Percentiles rank a stretch among this genome's conserved stretches.
phyloP scores from a whole-genome alignment of 2,329 filamentous ascomycete species.

The Phoma sp. region DNA sequence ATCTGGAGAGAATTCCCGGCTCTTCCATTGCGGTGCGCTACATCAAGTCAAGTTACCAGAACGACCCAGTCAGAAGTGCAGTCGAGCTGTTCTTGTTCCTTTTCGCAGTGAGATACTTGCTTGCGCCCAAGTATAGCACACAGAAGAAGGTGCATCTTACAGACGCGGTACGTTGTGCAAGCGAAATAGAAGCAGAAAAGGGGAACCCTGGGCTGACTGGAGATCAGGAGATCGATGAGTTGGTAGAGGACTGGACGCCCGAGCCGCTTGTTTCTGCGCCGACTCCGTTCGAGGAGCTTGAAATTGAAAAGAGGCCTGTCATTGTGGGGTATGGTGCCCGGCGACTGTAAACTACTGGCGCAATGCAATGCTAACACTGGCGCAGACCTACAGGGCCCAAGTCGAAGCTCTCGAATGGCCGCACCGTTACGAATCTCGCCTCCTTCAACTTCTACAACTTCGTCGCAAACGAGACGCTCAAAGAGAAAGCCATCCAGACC shows the following conservation, averaged over 20 bases:
- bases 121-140: conserved; percentile 91
- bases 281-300: conserved; percentile 76
- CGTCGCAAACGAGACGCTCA: conserved; percentile 87
- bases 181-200: background rate
- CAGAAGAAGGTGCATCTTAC: conserved; percentile 86
- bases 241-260: conserved; percentile 95
- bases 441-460: conserved; percentile 99
- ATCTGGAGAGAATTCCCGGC: conserved; percentile 90
- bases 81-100: conserved; percentile 93
- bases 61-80: conserved; percentile 91
- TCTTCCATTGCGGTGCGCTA: conserved; percentile 94
- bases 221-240: conserved; percentile 84
- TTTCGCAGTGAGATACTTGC: conserved; percentile 92
- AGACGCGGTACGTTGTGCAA: conserved; percentile 67
- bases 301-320: conserved; percentile 83
- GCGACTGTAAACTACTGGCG: background rate
- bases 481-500: conserved; percentile 93
- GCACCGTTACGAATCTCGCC: conserved; percentile 90
- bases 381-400: conserved; percentile 85
- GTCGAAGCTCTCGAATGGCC: conserved; percentile 84
- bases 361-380: conserved; percentile 17
- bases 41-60: conserved; percentile 95
- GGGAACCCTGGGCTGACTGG: conserved; percentile 19
- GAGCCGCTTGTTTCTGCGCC: conserved; percentile 83
- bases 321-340: conserved; percentile 74